Conservation (phyloP, 306 rosid genomes). For the Cajanus cajan region DNA sequence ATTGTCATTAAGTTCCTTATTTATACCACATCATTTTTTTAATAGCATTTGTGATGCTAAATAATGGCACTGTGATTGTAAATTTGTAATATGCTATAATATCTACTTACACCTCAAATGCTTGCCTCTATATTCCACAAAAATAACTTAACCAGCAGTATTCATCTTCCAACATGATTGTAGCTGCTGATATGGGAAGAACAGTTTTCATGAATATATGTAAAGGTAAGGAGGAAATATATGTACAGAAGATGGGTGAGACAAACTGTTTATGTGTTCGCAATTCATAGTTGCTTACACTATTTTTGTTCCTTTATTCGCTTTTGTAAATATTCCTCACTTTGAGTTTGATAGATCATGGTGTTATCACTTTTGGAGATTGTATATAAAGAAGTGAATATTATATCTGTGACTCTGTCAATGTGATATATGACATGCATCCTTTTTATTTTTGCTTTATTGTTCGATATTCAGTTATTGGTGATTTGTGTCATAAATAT, state of each 20-base stretch:
- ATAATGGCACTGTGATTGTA: background rate
- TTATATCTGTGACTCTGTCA: too few relatives aligned
- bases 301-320: background rate
- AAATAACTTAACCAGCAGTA: background rate
- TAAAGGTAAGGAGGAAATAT: background rate
- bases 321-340: background rate
- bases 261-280: background rate
- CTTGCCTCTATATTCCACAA: constrained; percentile 8
- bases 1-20: background rate
- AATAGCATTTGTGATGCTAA: background rate
- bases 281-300: background rate
- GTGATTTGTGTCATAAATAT: background rate
- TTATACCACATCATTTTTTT: background rate
- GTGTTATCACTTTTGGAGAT: background rate
- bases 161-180: background rate
- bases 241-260: background rate
- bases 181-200: background rate
- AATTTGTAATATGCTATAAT: background rate
- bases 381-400: background rate
- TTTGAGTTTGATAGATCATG: background rate
- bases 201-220: background rate
- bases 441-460: background rate
- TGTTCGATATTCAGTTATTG: background rate
- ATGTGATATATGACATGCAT: background rate
- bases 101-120: constrained; percentile 5